Evolutionary conservation across 495 filamentous ascomycete species (phyloP).

Genomic region (Platismatia glauca): DNA sequence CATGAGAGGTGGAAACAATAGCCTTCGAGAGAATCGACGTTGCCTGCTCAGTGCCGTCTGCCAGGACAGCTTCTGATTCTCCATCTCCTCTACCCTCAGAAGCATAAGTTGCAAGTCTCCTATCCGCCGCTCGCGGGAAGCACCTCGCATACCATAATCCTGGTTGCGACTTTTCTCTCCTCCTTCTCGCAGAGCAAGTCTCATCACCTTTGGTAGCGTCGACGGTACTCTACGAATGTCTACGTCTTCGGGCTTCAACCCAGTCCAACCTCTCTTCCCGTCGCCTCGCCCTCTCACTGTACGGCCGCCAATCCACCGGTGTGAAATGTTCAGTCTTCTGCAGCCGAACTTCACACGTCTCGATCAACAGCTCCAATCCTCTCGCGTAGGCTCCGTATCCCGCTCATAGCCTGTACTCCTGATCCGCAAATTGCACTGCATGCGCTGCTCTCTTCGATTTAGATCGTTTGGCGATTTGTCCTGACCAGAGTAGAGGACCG

Average conservation of each 20-base stretch:
- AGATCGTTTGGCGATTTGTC: background rate
- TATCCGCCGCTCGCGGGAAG: background rate
- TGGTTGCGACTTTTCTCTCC: background rate
- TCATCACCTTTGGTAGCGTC: background rate
- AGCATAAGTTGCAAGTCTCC: background rate
- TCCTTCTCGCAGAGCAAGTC: background rate
- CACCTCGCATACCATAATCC: background rate
- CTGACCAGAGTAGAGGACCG: background rate
- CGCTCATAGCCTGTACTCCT: background rate
- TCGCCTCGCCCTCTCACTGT: background rate
- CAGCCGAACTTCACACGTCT: background rate
- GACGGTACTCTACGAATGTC: background rate
- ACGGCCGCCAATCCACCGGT: background rate
- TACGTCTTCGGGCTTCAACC: background rate
- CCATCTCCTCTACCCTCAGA: background rate
- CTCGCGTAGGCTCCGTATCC: background rate
- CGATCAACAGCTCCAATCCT: background rate
- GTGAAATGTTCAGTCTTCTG: background rate
- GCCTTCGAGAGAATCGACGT: background rate
- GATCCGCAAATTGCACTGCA: background rate
- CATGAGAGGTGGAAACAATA: background rate
- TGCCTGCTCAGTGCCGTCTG: background rate
- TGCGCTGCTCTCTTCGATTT: background rate
- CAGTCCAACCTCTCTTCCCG: constrained; percentile 2
- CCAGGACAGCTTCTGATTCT: background rate